Conservation (phyloP, 1,139 yeast genomes). For the Candida labiduridarum region DNA sequence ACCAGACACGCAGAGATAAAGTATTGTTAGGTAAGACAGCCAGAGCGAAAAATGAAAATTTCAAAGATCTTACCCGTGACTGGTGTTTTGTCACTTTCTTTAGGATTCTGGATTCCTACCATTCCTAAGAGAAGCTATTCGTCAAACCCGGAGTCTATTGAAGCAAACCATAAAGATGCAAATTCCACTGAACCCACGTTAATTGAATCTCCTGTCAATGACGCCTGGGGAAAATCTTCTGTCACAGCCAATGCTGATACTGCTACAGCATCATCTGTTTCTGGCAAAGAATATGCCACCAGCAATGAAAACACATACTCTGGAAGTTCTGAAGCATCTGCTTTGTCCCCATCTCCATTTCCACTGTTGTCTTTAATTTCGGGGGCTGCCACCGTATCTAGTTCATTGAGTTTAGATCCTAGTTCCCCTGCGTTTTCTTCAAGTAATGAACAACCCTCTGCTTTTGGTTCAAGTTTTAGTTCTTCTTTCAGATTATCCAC, state of each 20-base stretch:
- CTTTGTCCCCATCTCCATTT: too few species aligned
- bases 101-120: conserved; percentile 5
- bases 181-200: background rate
- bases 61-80: conserved; percentile 4
- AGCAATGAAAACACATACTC: too few species aligned
- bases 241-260: background rate
- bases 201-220: background rate
- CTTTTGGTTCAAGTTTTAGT: background rate
- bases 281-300: too few species aligned
- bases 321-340: too few species aligned
- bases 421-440: too few species aligned
- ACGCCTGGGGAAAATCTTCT: background rate
- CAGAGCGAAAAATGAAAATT: conserved; percentile 2
- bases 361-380: too few species aligned
- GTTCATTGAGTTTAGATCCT: too few species aligned
- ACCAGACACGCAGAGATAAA: conserved; percentile 1
- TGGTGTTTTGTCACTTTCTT: conserved; percentile 2
- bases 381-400: too few species aligned
- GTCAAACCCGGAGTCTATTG: background rate
- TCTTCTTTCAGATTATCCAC: background rate
- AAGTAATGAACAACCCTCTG: too few species aligned
- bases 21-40: background rate
- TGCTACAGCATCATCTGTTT: too few species aligned
- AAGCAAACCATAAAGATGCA: background rate
- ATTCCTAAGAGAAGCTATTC: background rate